Evolutionary conservation across 306 rosid genomes (phyloP), one percentile per base, ranked within the genome.

Genomic region (Boehmeria nivea): DNA sequence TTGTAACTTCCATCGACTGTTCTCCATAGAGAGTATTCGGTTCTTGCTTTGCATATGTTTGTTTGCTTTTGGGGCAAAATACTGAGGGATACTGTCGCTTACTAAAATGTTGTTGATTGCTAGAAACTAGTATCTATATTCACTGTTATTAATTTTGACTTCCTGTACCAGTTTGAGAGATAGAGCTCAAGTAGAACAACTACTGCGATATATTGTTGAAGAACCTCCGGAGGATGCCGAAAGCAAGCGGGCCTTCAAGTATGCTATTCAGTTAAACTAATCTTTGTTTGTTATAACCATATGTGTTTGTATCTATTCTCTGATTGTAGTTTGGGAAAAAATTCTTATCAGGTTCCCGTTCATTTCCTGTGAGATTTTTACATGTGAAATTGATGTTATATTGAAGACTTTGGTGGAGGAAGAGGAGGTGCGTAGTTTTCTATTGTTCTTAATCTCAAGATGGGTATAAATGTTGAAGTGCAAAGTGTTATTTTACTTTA

Each of bases 331-430:
- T 39, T 43, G 28, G 36, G 39, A 46, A 68, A 19, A 49, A 70
- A 59, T 58, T 70, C 59, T 61, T 60, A 48, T 17, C 68, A 93
- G 99, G 95, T 88, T 87, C 73, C 99, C 99, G 6, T 93, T 87
- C 81, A 87, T 93, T 68, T 78, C 96, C 42, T 87, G 99, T 58
- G 99, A 93, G 81, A 76, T 93, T 67, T 87, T 93, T 67, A 85
- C 96, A 20, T 93, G 99, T 74, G 99, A 93, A 79, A 88, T 87
- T 72, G 99, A 93, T 65, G 99, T 85, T 70, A 93, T 93, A 70
- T 76, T 93, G 77, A 93, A 93, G 95, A 83, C 96, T 59, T 70
- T 93, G 72, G 99, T 85, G 59, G 99, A 93, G 70, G 99, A 93
- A 60, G 96, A 85, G 73, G 95, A 93, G 99, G 99, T 93, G 72